Base-by-base conservation (phyloP, 352 stramenopile genomes). In the Plasmopara viticola region DNA sequence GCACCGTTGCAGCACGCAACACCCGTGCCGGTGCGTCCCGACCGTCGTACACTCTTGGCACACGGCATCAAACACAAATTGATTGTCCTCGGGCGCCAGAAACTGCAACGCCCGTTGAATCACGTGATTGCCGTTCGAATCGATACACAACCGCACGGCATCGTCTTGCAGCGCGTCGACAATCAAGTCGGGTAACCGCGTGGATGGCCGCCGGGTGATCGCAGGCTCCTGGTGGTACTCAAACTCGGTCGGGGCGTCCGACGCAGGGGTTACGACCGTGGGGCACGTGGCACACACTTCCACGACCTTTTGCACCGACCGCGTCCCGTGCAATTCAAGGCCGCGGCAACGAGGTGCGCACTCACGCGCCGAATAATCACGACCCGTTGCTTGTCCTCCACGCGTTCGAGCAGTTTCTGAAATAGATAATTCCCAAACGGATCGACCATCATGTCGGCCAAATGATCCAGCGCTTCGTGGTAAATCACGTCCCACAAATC, bases 391-490 rank as follows among this genome's bases (percentile, higher is more conserved):
- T 86, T 78, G 5, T 86, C 74, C 30, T 75, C 90, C 44, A 97
- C 94, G 44, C 96, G 90, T 56, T 99, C 96, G 25, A 98, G 72
- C 30, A 99, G 91, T 70, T 99, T 99, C 72, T 99, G 96, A 67
- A 99, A 99, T 9, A 99, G 68, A 56, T 99, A 99, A 65, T 99
- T 99, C 6, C 96, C 96, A 68, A 99, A 99, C 6, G 96, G 95
- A 67, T 99, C 95, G n/a, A 98, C 92, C 95, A 99, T 98, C 66
- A 97, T 96, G 64, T 98, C 93, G 9, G 87, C 87, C 72, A 98
- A 87, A 60, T 98, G 95, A 25, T 95, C 84, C 7, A 98, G 73
- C n/a, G 95, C 95, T 72, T 99, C 95, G n/a, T 94, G 81, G 48
- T 98, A 95, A 60, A 99, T 98, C 51, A 97, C 74, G 18, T 94